Evolutionary conservation across 768 basidiomycete genomes (phyloP), one percentile per base, ranked within the genome.

Genomic region (Lactifluus subvellereus): DNA sequence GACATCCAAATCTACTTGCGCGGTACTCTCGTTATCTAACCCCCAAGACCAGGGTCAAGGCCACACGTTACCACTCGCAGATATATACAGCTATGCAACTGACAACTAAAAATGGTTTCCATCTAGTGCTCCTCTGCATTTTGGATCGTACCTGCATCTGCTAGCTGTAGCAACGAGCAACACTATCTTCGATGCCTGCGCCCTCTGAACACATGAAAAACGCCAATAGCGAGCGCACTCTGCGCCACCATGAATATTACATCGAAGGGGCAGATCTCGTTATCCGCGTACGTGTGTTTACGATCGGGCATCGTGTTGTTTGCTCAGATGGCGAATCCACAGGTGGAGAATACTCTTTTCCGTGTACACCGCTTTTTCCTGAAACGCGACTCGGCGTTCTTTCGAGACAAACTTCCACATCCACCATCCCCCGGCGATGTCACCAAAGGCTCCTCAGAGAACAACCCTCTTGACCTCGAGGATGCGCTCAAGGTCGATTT

Each of bases 181-280:
- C 45, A 10, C 32, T 35, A 2, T 1, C 43, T 33, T 6, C 56
- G 8, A 64, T 53, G 55, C 11, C 53, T 5, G 51, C 2, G 5
- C 0, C n/a, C 6, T 3, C 42, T 10, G 9, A 32, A 13, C 59
- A 13, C 47, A 27, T 58, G 56, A 6, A 30, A 9, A 57, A 57
- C 5, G 45, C 54, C 14, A 47, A 49, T 9, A 4, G 22, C 27
- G 67, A 73, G 63, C 68, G 69, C 0, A 59, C 75, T 38, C 65
- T 57, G 38, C 61, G 58, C 22, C 72, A 76, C 43, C 65, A 71
- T 0, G 70, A 77, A 0, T 88, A 82, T 60, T 87, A 84, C 54
- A 69, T 88, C 13, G 70, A 74, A 0, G 79, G 79, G 0, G 87
- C 80, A 0, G 85, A 86, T 65, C 65, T 85, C n/a, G 57, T 74